Base-by-base conservation (phyloP, 345 rosid species). In the Erucastrum elatum region DNA sequence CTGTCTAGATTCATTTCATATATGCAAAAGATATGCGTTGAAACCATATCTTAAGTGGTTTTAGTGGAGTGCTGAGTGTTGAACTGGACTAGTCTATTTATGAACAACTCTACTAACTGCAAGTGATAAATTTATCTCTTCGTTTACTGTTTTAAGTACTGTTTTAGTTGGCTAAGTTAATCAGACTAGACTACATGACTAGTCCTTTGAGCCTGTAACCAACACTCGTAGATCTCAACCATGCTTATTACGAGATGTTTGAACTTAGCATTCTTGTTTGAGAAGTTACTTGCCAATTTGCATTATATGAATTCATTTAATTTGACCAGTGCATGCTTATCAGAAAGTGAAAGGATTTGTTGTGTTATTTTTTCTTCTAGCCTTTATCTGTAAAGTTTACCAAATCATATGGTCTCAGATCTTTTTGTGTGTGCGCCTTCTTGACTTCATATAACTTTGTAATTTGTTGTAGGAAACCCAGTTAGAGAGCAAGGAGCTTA, bases 401-500 rank as follows among this genome's bases (percentile, higher is more conserved):
- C 6, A 59, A 62, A 53, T 3, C 59, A 53, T 55, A 66, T 53
- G 17, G 55, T 49, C 1, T 49, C 56, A 49, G 16, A n/a, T 49
- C 56, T 49, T 49, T n/a, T 49, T 29, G 17, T 49, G 56, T 49
- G 16, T n/a, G 2, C 8, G 7, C 7, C 17, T 49, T 49, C 6
- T 13, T 49, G 3, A 3, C 55, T 75, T 71, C 11, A 58, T 15
- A 71, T 59, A 49, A 69, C 44, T 75, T 49, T 75, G 68, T 70
- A 15, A 69, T 41, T 27, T 64, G 25, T 79, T 44, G 79, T 82
- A 88, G 21, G 21, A 21, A 21, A 21, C 21, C 56, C 81, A 72
- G 72, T 70, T 75, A n/a, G 71, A 65, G 15, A 72, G 66, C 71
- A 76, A 76, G 77, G 64, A 25, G 26, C 74, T 76, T 29, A 81